Conservation (phyloP, 257 asterid genomes). For the Scutellaria galericulata region DNA sequence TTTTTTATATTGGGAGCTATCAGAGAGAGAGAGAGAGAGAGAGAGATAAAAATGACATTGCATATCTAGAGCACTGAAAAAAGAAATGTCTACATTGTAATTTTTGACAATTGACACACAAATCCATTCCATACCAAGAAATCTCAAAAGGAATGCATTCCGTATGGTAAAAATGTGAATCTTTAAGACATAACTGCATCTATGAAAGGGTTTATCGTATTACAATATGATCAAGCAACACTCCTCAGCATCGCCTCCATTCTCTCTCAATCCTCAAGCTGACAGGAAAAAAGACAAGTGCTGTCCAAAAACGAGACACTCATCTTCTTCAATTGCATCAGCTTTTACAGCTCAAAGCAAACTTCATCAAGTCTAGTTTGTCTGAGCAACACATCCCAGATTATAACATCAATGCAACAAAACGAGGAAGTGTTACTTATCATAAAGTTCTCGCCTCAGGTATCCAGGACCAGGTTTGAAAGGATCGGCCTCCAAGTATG, state of each 20-base stretch:
- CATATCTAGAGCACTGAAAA: too few species aligned
- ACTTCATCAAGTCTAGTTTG: constrained; percentile 3
- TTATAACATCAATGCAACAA: background rate
- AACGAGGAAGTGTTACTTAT: constrained; percentile 7
- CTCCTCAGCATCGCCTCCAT: background rate
- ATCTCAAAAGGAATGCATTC: background rate
- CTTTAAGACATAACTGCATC: background rate
- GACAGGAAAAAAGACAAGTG: background rate
- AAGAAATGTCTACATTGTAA: background rate
- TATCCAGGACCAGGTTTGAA: constrained; percentile 95
- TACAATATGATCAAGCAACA: constrained; percentile 13
- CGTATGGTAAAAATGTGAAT: background rate
- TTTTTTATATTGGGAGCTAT: too few species aligned
- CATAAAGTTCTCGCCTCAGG: constrained; percentile 65
- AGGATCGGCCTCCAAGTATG: constrained; percentile 74
- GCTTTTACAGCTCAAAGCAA: background rate
- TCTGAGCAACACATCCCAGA: background rate
- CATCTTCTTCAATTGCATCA: background rate
- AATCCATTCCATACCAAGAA: constrained; percentile 13
- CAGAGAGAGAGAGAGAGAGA: too few species aligned
- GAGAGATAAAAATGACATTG: too few species aligned
- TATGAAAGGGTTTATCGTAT: background rate
- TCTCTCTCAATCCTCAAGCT: constrained; percentile 5
- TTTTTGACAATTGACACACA: constrained; percentile 1
- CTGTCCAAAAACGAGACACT: background rate